Evolutionary conservation across 2,329 filamentous ascomycete species (phyloP), one percentile per base, ranked within the genome.

Genomic region (Xylariaceae sp.): DNA sequence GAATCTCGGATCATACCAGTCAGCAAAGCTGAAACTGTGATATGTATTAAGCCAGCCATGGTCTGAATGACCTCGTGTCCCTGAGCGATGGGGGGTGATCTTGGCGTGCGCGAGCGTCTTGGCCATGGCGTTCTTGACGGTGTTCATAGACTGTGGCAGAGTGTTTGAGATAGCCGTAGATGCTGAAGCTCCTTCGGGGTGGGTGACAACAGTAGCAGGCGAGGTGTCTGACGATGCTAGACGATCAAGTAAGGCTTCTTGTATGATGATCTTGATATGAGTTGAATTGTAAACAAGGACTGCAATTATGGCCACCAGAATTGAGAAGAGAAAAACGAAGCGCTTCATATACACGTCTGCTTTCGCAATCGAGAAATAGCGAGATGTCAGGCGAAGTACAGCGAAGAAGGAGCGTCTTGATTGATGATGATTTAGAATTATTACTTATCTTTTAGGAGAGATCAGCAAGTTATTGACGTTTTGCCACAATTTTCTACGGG

Each of bases 1-100:
- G 67, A 81, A 85, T 19, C 65, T 62, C 2, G 85, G 83, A 59
- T 89, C 75, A 63, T 82, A 81, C 74, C 74, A 80, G 58, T 75
- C 73, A 32, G 87, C 87, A 64, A 95, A 94, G 56, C 78, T 84
- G 72, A 95, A 94, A 49, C 83, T 87, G 70, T 94, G 88, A 68
- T 86, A 93, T 7, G 83, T 84, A 67, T 91, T 85, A 8, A 95
- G 78, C 89, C 89, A 95, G 63, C 85, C 87, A 63, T 94, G 87
- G 62, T 94, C 79, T 28, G 79, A 77, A 63, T 90, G 85, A 24
- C 89, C 89, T 38, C 89, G 78, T 34, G 77, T 72, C 44, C 73
- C 71, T 52, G 86, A 93, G 44, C 78, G 80, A 50, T 89, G 86
- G 39, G 84, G 83, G 29, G 77, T 78, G 67, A 94, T 85, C 56